Evolutionary conservation across 768 basidiomycete species (phyloP), one percentile per base, ranked within the genome.

Genomic region (Gyrodon lividus): DNA sequence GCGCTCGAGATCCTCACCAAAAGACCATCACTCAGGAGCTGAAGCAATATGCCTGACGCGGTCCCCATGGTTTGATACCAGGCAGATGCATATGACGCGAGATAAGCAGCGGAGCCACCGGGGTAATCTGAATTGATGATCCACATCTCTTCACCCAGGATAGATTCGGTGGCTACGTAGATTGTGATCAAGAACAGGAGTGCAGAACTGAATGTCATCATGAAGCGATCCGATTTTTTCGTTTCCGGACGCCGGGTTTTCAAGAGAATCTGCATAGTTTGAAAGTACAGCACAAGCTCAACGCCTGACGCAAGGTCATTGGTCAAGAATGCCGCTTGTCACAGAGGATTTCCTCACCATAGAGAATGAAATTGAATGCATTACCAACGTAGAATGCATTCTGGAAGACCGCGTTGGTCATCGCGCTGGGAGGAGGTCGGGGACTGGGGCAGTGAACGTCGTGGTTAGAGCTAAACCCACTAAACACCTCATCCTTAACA

Each of bases 81-180:
- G 2, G 59, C 58, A 8, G 58, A 50, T 22, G 60, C 49, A 40
- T 67, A 47, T 24, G 64, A 56, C n/a, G 39, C 48, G 12, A 69
- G 52, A 47, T 72, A 72, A 6, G 55, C 59, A 13, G 56, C 59
- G 28, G 61, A 61, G 2, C 72, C 70, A 6, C 69, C 69, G 7
- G 65, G 66, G 26, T 64, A 66, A 24, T 63, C 50, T 8, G 59
- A 51, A 46, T 70, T 59, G 14, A 65, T 55, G 17, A 73, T 61
- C 71, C 71, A 72, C 53, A 66, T 64, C 50, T 65, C 50, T 50
- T 67, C 55, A 5, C 60, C 63, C 22, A 64, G 60, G 2, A 65
- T 20, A 41, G 24, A 35, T 24, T 51, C 42, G 6, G 43, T 45
- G 26, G 59, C 50, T 22, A 64, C 55, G 35, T 60, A 63, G 14